These are phyloP conservation scores for Cudoniella acicularis DNA, from an alignment of 495 filamentous ascomycete species.

Conservation along the genomic window DNA sequence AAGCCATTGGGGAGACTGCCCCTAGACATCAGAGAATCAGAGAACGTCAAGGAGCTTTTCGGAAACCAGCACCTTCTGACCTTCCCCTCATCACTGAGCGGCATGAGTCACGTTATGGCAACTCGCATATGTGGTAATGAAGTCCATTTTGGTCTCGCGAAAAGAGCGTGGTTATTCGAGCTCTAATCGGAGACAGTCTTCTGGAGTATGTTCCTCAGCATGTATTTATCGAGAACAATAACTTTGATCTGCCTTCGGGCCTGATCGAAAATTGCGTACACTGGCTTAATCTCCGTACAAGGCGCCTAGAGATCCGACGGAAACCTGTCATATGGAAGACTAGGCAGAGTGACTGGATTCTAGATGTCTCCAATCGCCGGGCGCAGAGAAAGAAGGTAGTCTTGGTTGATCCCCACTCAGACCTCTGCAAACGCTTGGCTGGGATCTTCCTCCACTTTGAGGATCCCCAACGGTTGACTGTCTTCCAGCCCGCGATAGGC, in stretches of 20 bases:
- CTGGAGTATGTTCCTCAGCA: slow-evolving; percentile 34
- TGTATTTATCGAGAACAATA: slow-evolving; percentile 22
- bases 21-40: slow-evolving; percentile 33
- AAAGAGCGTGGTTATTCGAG: slow-evolving; percentile 35
- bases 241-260: slow-evolving; percentile 47
- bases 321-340: slow-evolving; percentile 37
- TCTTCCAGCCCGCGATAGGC: slow-evolving; percentile 29
- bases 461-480: slow-evolving; percentile 29
- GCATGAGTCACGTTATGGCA: slow-evolving; percentile 43
- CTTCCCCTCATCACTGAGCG: slow-evolving; percentile 39
- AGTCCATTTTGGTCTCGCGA: slow-evolving; percentile 49
- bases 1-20: slow-evolving; percentile 46
- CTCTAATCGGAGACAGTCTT: slow-evolving; percentile 8
- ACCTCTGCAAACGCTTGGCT: slow-evolving; percentile 26
- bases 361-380: slow-evolving; percentile 24
- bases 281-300: slow-evolving; percentile 51
- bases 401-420: slow-evolving; percentile 30
- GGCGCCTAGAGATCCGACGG: slow-evolving; percentile 49
- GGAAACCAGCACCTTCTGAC: slow-evolving; percentile 42
- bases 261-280: slow-evolving; percentile 51
- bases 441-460: slow-evolving; percentile 36
- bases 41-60: slow-evolving; percentile 43
- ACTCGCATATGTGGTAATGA: slow-evolving; percentile 27
- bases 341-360: slow-evolving; percentile 25
- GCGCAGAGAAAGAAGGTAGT: slow-evolving; percentile 18